Conservation (phyloP, 140 eudicot species). For the Ambrosia hybrid region DNA sequence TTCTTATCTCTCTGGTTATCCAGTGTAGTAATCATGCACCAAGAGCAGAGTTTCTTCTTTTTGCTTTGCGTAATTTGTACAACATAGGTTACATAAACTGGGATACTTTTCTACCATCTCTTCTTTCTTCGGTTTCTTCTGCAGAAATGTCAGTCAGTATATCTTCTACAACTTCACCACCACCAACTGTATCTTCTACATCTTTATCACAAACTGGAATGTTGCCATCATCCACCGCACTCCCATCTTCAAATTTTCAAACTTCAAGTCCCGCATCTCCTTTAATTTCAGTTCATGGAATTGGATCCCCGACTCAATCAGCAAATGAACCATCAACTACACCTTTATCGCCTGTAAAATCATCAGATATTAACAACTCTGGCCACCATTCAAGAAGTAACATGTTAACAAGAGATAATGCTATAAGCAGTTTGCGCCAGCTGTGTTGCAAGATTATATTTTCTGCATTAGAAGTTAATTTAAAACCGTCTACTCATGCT, state of each 20-base stretch:
- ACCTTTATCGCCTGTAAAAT: slow-evolving; percentile 40
- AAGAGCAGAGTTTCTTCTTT: slow-evolving; percentile 80
- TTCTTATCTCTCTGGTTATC: slow-evolving; percentile 75
- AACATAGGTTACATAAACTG: slow-evolving; percentile 69
- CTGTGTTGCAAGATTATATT: slow-evolving; percentile 83
- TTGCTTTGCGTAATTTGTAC: slow-evolving; percentile 75
- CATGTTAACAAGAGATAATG: slow-evolving; percentile 45
- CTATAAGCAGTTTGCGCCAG: slow-evolving; percentile 83
- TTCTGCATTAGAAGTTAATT: slow-evolving; percentile 57
- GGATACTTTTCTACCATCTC: slow-evolving; percentile 93
- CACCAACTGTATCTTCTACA: slow-evolving; percentile 48
- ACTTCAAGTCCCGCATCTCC: slow-evolving; percentile 85
- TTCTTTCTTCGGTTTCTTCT: slow-evolving; percentile 79
- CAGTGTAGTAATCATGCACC: slow-evolving; percentile 92
- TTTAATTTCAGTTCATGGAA: slow-evolving; percentile 56
- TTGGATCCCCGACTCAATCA: slow-evolving; percentile 49
- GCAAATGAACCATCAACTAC: slow-evolving; percentile 69
- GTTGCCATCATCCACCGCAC: slow-evolving; percentile 47
- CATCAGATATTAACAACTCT: slow-evolving; percentile 33
- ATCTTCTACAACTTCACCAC: slow-evolving; percentile 44
- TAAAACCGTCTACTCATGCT: slow-evolving; percentile 83
- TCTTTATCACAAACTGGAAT: slow-evolving; percentile 66
- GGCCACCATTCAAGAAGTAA: slow-evolving; percentile 32
- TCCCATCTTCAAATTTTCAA: slow-evolving; percentile 66
- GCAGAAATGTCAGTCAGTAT: slow-evolving; percentile 59